Conservation (phyloP, 2,329 filamentous ascomycete species). For the Colletotrichum gigasporum region DNA sequence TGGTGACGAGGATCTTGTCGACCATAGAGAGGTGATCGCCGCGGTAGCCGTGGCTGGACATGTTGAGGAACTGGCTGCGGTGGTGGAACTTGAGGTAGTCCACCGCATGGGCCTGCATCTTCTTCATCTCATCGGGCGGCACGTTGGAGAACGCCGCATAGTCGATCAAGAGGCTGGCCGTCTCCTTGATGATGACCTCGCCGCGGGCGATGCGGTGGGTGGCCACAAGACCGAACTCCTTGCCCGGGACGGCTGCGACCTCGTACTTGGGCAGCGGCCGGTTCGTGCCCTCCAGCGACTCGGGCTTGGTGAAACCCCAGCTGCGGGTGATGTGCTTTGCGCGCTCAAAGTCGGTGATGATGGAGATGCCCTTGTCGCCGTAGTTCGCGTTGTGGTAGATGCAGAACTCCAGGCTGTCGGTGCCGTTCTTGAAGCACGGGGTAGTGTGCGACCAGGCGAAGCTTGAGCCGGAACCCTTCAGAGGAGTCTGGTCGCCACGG, state of each 20-base stretch:
- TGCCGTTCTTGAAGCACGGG: constrained; percentile 30
- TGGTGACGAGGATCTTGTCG: constrained; percentile 47
- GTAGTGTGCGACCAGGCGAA: constrained; percentile 15
- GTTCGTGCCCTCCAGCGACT: constrained; percentile 36
- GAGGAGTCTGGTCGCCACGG: constrained; percentile 3
- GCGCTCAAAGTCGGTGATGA: constrained; percentile 46
- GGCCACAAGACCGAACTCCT: constrained; percentile 56
- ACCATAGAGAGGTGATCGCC: constrained; percentile 39
- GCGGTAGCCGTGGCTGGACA: constrained; percentile 46
- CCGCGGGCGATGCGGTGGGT: constrained; percentile 44
- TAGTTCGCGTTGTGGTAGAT: constrained; percentile 46
- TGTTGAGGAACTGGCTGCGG: constrained; percentile 42
- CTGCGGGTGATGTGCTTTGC: constrained; percentile 40
- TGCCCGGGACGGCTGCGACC: constrained; percentile 48
- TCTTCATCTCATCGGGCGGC: constrained; percentile 35
- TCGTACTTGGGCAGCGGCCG: constrained; percentile 38
- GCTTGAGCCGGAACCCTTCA: background rate
- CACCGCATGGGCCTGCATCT: constrained; percentile 43
- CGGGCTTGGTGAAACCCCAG: constrained; percentile 40
- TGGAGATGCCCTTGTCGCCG: constrained; percentile 48
- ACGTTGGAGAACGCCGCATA: constrained; percentile 46
- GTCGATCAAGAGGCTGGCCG: constrained; percentile 49
- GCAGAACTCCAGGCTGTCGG: constrained; percentile 37
- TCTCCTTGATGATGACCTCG: constrained; percentile 49
- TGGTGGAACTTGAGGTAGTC: constrained; percentile 42